Evolutionary conservation across 2,329 filamentous ascomycete species (phyloP), one percentile per base, ranked within the genome.

Genomic region (Aspergillus ibericus): DNA sequence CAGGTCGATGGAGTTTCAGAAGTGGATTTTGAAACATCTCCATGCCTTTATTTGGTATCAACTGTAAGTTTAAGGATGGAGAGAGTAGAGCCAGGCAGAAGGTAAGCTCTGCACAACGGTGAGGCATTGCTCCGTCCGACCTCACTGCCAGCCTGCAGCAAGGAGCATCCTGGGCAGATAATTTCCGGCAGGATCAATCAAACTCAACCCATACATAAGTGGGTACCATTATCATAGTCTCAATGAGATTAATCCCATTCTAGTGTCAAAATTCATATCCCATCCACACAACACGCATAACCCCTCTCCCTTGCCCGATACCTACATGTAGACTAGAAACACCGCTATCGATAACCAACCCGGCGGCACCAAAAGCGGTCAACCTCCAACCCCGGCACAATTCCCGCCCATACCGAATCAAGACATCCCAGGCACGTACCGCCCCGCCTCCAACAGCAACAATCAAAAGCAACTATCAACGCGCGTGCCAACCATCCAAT

Each of bases 391-490:
- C n/a, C 10, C 22, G 25, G 51, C 51, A 44, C 6, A 42, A 44
- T 53, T 13, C 29, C 36, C 10, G 32, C 12, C 60, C 51, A 59
- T 32, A 18, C 57, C 20, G 3, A 18, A 57, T 47, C 38, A 15
- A 51, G 46, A 27, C 40, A 18, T 2, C 29, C 29, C 10, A 47
- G 47, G 48, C 22, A 59, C 34, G 48, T 16, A 59, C 34, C 57
- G 55, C 46, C 57, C 54, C 59, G 54, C 46, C 59, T 52, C 22
- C 46, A 51, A 12, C 18, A 50, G 15, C 38, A 9, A 22, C 55
- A 34, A 42, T 29, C 20, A 57, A 50, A 58, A 58, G 57, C 59
- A 62, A 46, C n/a, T n/a, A n/a, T 55, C 54, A 40, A 57, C 48
- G 27, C 47, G 47, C 18, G 7, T 15, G 16, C 36, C 15, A 34